Percentiles rank a stretch among this genome's conserved stretches.
Conservation (phyloP, 345 rosid genomes). For the Eucalyptus pauciflora region DNA sequence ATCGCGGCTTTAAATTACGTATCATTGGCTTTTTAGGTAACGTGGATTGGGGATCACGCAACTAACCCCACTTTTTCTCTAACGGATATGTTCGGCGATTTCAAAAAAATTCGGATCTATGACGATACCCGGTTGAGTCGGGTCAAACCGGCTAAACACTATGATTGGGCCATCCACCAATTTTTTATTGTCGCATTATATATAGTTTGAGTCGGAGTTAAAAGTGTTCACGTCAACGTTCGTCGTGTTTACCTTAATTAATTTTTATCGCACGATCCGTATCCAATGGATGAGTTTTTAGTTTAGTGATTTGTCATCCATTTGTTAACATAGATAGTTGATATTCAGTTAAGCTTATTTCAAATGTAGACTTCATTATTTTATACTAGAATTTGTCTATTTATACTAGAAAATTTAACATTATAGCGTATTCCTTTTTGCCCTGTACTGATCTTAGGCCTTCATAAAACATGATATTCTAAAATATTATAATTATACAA, state of each 20-base stretch:
- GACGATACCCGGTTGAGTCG: not conserved
- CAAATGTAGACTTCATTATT: not conserved
- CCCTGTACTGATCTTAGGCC: not conserved
- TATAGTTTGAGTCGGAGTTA: not conserved
- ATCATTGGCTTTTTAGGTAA: not conserved
- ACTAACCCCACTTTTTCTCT: not conserved
- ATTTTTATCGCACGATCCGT: rapidly evolving
- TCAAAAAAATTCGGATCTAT: rapidly evolving
- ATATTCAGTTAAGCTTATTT: not conserved
- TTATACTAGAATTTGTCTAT: rapidly evolving
- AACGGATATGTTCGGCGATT: not conserved
- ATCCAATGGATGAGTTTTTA: not conserved
- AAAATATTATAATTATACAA: too few relatives aligned
- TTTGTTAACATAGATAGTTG: not conserved
- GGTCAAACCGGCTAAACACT: not conserved
- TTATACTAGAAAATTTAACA: not conserved
- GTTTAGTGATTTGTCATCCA: not conserved
- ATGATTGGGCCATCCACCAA: not conserved
- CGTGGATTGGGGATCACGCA: not conserved
- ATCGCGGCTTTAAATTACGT: not conserved
- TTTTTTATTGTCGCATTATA: rapidly evolving
- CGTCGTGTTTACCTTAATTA: rapidly evolving
- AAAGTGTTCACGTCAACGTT: rapidly evolving
- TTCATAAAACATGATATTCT: not conserved
- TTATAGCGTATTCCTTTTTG: not conserved